Evolutionary conservation across 108 stramenopile species (phyloP).

Genomic region (Cyclotella sp.): DNA sequence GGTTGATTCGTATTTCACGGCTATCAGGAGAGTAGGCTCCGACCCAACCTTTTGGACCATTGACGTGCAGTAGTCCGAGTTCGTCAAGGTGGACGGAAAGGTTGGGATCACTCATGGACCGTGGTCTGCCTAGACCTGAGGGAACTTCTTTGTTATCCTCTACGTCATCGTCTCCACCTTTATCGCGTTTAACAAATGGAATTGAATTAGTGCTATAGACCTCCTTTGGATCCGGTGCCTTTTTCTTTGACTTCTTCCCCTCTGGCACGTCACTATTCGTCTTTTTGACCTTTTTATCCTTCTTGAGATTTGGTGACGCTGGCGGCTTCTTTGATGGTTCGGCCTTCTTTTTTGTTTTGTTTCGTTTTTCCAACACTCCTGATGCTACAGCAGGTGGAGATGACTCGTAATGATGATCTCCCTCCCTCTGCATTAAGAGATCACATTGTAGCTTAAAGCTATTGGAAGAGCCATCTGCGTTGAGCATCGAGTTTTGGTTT

Average conservation of each 20-base stretch:
- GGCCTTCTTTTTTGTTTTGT: constrained; percentile 10
- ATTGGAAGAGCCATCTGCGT: constrained; percentile 11
- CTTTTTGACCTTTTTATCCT: constrained; percentile 23
- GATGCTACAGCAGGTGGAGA: constrained; percentile 37
- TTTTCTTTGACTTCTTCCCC: constrained; percentile 52
- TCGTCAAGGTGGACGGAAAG: constrained; percentile 61
- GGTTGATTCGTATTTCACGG: constrained; percentile 84
- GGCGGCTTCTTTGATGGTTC: constrained; percentile 14
- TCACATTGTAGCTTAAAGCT: constrained; percentile 34
- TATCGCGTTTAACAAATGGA: constrained; percentile 21
- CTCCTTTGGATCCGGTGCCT: constrained; percentile 6
- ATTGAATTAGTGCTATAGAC: constrained; percentile 17
- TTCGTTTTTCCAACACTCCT: constrained; percentile 18
- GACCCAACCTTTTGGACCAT: constrained; percentile 90
- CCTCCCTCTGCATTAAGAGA: constrained; percentile 32
- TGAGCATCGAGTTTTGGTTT: background rate
- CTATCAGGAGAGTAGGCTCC: constrained; percentile 97
- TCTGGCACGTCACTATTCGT: constrained; percentile 29
- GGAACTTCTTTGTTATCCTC: constrained; percentile 54
- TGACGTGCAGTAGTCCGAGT: constrained; percentile 73
- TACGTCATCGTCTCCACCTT: constrained; percentile 47
- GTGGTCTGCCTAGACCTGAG: constrained; percentile 80
- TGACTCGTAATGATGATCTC: constrained; percentile 16
- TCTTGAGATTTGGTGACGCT: constrained; percentile 11
- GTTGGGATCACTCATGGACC: constrained; percentile 88